Base-by-base conservation (phyloP, 768 basidiomycete species). In the Xanthoconium stramineum region DNA sequence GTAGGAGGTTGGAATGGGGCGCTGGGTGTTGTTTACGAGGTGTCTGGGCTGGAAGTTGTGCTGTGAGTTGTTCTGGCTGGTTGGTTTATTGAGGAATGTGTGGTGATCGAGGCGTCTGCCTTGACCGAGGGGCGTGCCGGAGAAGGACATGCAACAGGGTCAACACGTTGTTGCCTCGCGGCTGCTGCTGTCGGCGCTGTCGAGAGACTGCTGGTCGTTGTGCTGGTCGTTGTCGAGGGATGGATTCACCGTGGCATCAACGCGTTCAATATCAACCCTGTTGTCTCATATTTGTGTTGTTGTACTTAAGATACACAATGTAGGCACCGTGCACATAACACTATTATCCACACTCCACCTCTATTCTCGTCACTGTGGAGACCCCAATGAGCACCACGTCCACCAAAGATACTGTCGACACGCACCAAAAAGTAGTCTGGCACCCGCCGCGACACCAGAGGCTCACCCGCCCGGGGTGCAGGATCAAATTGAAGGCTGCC, bases 401-500 rank as follows among this genome's bases (percentile, higher is more conserved):
- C 42, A 42, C 42, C 10, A 33, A 2, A 15, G 3, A 76, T 83
- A 64, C 65, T 85, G 84, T 64, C 35, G 30, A 56, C 58, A 78
- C 86, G 67, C 68, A 93, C 91, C 70, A 94, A 82, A 84, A 94
- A 94, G 76, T 94, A 94, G 76, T 94, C 91, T 69, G 91, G 91
- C 75, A 93, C 91, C 73, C 91, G 89, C 75, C 91, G 83, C 69
- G 95, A 94, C 61, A 99, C 97, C 57, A 98, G 86, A 47, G 97
- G 97, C 74, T 99, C 97, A 65, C 97, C 97, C 69, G 96, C 94
- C 72, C 97, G 83, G 66, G 97, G 97, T 64, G 97, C 97, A 69
- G 97, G 97, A 76, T 99, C 97, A 75, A 98, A 99, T 85, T 99
- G 97, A 75, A 99, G 83, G 89, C 94, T 98, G 64, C 15, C n/a